Evolutionary conservation across 2,329 filamentous ascomycete genomes (phyloP).

Genomic region (Didymella pinodella): DNA sequence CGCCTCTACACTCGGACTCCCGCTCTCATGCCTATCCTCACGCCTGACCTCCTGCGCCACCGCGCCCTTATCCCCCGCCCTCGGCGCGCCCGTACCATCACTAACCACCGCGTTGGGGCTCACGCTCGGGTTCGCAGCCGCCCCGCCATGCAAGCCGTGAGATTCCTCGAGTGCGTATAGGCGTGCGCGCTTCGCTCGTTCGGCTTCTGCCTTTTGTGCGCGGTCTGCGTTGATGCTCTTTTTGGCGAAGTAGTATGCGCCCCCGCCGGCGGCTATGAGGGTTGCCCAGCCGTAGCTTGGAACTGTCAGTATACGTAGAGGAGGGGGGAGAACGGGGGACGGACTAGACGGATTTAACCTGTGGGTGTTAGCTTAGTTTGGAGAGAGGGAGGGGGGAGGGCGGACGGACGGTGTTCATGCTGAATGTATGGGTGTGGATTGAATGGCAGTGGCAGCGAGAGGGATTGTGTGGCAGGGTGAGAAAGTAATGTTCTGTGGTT

Average conservation of each 20-base stretch:
- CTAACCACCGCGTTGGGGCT: constrained; percentile 22
- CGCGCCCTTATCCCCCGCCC: constrained; percentile 18
- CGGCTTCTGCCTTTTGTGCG: constrained; percentile 69
- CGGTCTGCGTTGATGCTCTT: constrained; percentile 91
- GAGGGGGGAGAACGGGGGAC: constrained; percentile 24
- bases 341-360: constrained; percentile 68
- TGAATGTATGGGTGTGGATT: constrained; percentile 7
- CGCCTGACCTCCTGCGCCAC: constrained; percentile 18
- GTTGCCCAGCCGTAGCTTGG: constrained; percentile 88
- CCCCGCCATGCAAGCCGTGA: constrained; percentile 12
- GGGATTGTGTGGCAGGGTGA: too few species aligned
- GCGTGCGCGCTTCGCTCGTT: constrained; percentile 42
- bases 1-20: constrained; percentile 75
- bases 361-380: constrained; percentile 29
- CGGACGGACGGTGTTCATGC: constrained; percentile 62
- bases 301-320: constrained; percentile 17
- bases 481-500: too few species aligned
- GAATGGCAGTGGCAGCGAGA: too few species aligned
- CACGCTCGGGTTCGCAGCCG: constrained; percentile 21
- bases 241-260: constrained; percentile 96
- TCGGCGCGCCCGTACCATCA: constrained; percentile 21
- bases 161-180: constrained; percentile 45
- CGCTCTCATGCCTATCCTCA: constrained; percentile 16
- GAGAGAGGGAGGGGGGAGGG: background rate
- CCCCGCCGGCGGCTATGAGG: constrained; percentile 82